These are phyloP conservation scores for Allodekkera sacchari DNA, from an alignment of 805 yeast genomes.

Conservation along the genomic window DNA sequence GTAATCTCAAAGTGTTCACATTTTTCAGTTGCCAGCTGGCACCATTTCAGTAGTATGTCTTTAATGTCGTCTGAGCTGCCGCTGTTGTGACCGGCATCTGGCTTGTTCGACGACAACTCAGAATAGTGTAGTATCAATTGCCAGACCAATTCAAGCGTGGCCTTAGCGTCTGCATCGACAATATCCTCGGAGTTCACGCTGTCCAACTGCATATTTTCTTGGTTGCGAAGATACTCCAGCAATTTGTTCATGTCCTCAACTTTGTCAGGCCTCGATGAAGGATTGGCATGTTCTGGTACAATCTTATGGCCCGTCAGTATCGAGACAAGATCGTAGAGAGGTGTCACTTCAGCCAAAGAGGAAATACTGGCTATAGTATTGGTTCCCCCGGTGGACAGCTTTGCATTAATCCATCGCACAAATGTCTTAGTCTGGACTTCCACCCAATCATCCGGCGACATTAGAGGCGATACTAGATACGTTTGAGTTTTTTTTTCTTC, in stretches of 20 bases:
- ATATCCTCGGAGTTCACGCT: conserved; percentile 43
- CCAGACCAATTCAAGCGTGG: conserved; percentile 43
- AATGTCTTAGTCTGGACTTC: conserved; percentile 39
- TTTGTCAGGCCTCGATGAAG: conserved; percentile 35
- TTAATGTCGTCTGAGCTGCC: conserved; percentile 17
- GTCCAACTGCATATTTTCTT: conserved; percentile 30
- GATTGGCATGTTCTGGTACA: conserved; percentile 25
- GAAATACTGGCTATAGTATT: conserved; percentile 19
- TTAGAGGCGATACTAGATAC: no score
- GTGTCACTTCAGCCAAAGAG: conserved; percentile 33
- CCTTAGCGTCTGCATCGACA: conserved; percentile 38
- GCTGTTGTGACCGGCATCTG: not conserved
- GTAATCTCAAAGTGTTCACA: conserved; percentile 29
- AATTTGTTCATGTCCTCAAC: conserved; percentile 38
- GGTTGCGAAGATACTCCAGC: conserved; percentile 32
- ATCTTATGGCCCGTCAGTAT: not conserved
- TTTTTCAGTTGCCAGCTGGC: conserved; percentile 35
- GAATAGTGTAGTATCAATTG: conserved; percentile 35
- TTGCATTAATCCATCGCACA: conserved; percentile 40
- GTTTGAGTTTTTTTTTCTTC: no score
- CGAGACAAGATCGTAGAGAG: conserved; percentile 1
- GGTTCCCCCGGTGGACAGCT: conserved; percentile 16
- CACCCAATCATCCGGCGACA: conserved; percentile 34
- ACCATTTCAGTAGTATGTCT: conserved; percentile 43
- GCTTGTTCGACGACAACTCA: not conserved